Percentiles rank a stretch among this genome's conserved stretches.
phyloP scores from a whole-genome alignment of 2,329 filamentous ascomycete species.

The Ambrosiella xylebori region DNA sequence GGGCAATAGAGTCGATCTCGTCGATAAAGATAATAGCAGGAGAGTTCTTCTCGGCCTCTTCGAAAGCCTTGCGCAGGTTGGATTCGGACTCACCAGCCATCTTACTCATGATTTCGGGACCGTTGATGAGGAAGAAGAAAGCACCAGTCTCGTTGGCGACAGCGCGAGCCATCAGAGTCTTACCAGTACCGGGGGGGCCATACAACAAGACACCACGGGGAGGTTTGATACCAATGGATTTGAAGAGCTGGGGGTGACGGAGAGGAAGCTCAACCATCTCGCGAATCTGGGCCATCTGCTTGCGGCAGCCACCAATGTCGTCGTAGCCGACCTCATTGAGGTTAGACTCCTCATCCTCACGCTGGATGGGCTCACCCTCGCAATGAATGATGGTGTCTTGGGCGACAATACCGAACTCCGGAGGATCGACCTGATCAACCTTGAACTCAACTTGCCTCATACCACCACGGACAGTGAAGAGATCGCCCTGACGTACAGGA shows the following conservation, averaged over 20 bases:
- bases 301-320: constrained; percentile 96
- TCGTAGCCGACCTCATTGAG: constrained; percentile 98
- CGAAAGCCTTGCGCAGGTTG: constrained; percentile 96
- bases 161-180: constrained; percentile 96
- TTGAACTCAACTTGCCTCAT: constrained; percentile 99
- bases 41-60: constrained; percentile 98
- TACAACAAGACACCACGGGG: constrained; percentile 94
- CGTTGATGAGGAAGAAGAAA: constrained; percentile 99
- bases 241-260: constrained; percentile 96
- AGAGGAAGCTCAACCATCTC: constrained; percentile 96
- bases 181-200: constrained; percentile 95
- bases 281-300: constrained; percentile 99
- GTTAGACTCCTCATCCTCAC: constrained; percentile 97
- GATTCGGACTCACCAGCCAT: constrained; percentile 99
- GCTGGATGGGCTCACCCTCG: constrained; percentile 86
- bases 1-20: constrained; percentile 96
- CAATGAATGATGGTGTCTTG: constrained; percentile 99
- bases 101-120: constrained; percentile 99
- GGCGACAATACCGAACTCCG: constrained; percentile 95
- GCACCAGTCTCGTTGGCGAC: constrained; percentile 98
- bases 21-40: constrained; percentile 99
- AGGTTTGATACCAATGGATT: constrained; percentile 99
- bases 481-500: constrained; percentile 88
- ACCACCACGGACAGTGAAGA: constrained; percentile 92
- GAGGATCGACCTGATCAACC: constrained; percentile 95